Base-by-base conservation (phyloP, 2,329 filamentous ascomycete genomes). In the Cytospora chrysosperma region DNA sequence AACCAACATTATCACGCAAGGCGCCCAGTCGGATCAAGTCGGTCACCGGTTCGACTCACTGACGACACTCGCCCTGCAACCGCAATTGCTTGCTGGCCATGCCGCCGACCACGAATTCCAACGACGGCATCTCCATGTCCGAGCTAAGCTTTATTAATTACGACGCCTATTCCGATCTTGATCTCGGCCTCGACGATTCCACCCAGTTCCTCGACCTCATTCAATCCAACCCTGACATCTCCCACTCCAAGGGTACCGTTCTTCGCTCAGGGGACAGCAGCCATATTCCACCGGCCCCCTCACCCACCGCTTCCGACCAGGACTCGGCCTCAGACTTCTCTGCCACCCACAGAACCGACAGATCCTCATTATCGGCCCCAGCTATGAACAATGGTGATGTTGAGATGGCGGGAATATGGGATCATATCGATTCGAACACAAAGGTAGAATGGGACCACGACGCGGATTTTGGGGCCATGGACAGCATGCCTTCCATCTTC, bases 301-400 rank as follows among this genome's bases (percentile, higher is more conserved):
- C 77, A 43, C 75, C 77, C 53, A 75, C 74, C 72, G 76, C 73
- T 58, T 78, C 76, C 13, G 80, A 78, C 57, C 77, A 77, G 63
- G 82, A 84, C 69, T 82, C 81, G 3, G 64, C 80, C 4, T 84
- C 81, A 57, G 81, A 84, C 65, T 84, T 82, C 10, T 80, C 79
- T 15, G 77, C 77, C 47, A 82, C 80, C 34, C 82, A 82, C 70
- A 75, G 78, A 62, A 77, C 81, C 40, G 75, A 75, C 19, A 81
- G 79, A 67, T 79, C 78, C 1, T 76, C 76, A 24, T 82, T 81
- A 8, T 78, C 78, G 19, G 79, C 80, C 66, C 77, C 78, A 24
- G 76, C 72, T 34, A 71, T 76, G 62, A 76, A 75, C 43, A 68
- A 75, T 28, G 74, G 72, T 57, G 81, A 83, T 70, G 67, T 75